Evolutionary conservation across 2,329 filamentous ascomycete species (phyloP).

Genomic region (Lecanicillium sp.): DNA sequence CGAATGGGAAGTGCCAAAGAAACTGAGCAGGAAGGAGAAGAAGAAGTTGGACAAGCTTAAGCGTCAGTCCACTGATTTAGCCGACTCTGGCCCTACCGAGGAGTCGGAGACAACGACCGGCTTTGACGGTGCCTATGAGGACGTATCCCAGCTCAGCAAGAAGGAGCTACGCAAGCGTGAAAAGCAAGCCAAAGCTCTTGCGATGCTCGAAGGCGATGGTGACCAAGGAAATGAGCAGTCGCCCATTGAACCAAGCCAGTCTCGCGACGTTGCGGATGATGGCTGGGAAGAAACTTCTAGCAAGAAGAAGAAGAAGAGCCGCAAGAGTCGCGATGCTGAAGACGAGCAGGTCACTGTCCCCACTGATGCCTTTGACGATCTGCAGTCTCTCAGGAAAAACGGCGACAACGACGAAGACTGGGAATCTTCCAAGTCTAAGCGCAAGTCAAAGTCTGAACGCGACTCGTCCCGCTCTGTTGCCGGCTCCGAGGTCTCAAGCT

Average conservation of each 20-base stretch:
- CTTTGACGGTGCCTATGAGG: constrained; percentile 17
- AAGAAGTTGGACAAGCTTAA: constrained; percentile 38
- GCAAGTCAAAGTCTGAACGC: constrained; percentile 17
- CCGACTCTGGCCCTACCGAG: constrained; percentile 9
- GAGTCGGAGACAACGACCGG: constrained; percentile 6
- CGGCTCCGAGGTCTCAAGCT: constrained; percentile 27
- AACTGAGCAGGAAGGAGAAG: constrained; percentile 40
- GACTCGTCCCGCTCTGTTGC: constrained; percentile 25
- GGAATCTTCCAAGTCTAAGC: constrained; percentile 25
- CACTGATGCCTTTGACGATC: constrained; percentile 21
- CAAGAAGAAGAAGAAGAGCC: constrained; percentile 25
- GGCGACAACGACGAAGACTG: constrained; percentile 29
- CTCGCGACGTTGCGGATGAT: constrained; percentile 12
- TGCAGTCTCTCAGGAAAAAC: constrained; percentile 16
- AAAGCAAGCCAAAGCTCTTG: constrained; percentile 21
- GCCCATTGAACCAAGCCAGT: constrained; percentile 11
- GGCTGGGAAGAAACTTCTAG: constrained; percentile 20
- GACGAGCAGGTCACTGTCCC: constrained; percentile 21
- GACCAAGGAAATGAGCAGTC: constrained; percentile 8
- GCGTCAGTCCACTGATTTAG: constrained; percentile 22
- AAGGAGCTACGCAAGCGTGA: constrained; percentile 35
- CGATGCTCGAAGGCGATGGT: constrained; percentile 14
- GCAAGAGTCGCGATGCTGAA: constrained; percentile 19
- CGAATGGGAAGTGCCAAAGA: constrained; percentile 19
- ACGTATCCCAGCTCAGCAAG: constrained; percentile 19